phyloP scores from a whole-genome alignment of 1,284 basidiomycete genomes.

The Naganishia albida region DNA sequence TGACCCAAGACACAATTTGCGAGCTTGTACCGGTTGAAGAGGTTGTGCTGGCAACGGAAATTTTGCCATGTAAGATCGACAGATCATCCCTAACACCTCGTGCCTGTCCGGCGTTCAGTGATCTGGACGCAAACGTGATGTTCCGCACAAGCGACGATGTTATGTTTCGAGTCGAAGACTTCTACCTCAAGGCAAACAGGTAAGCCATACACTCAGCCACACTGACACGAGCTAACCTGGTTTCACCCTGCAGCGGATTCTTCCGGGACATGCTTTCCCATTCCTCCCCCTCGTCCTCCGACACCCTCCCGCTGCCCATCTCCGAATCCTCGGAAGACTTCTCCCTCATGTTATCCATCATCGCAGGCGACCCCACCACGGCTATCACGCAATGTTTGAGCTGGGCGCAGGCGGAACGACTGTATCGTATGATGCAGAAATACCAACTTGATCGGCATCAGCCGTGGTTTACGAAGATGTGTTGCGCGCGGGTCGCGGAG shows the following conservation, averaged over 20 bases:
- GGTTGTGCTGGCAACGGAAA: no score
- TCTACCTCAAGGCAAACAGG: conserved; percentile 2
- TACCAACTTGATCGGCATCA: conserved; percentile 11
- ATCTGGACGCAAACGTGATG: background rate
- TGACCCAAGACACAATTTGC: no score
- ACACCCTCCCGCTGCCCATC: background rate
- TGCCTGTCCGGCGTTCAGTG: no score
- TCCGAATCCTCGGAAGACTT: conserved; percentile 3
- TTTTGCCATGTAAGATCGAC: no score
- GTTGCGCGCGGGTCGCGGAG: background rate
- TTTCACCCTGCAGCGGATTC: background rate
- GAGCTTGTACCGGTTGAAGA: no score
- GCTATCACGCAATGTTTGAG: background rate
- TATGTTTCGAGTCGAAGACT: conserved; percentile 1
- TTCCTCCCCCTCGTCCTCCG: background rate
- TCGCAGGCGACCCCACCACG: background rate
- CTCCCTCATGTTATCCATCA: background rate
- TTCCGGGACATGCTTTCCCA: conserved; percentile 1
- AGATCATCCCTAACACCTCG: no score
- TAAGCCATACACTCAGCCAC: no score
- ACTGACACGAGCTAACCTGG: no score
- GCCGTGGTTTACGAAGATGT: conserved; percentile 1
- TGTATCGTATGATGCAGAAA: background rate
- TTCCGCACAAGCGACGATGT: background rate
- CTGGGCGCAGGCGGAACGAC: background rate